A percentile compares a stretch with the other conserved stretches of the same genome.
phyloP scores from a whole-genome alignment of 495 filamentous ascomycete species.

The Podospora pseudopauciseta region DNA sequence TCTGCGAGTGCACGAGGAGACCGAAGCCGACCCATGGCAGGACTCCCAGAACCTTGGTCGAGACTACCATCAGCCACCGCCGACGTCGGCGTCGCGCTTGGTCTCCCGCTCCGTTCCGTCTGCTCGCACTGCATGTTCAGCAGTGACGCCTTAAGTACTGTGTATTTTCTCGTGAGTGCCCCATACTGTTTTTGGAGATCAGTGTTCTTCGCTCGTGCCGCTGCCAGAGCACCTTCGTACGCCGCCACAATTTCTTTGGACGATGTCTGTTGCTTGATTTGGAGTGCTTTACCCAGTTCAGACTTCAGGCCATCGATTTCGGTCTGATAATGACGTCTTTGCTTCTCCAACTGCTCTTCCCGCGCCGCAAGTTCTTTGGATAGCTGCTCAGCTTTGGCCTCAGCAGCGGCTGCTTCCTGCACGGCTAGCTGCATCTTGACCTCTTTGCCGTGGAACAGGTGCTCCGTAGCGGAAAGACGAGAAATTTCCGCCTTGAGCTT shows the following conservation, averaged over 20 bases:
- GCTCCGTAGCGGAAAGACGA: constrained; percentile 52
- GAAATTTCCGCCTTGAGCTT: constrained; percentile 55
- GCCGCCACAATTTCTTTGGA: constrained; percentile 35
- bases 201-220: constrained; percentile 38
- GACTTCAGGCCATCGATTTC: constrained; percentile 42
- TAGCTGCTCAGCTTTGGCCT: constrained; percentile 50
- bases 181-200: constrained; percentile 43
- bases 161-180: constrained; percentile 42
- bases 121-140: constrained; percentile 33
- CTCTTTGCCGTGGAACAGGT: constrained; percentile 56
- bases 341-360: constrained; percentile 49
- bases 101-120: constrained; percentile 13
- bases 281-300: constrained; percentile 42
- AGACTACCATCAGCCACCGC: not conserved
- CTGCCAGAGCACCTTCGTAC: constrained; percentile 36
- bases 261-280: constrained; percentile 40
- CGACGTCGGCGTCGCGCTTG: not conserved
- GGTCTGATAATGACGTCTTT: constrained; percentile 41
- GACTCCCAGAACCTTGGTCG: not conserved
- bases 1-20: not conserved
- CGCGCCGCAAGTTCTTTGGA: constrained; percentile 48
- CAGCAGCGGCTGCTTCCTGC: constrained; percentile 49
- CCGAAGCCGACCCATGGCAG: constrained; percentile 9
- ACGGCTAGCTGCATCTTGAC: constrained; percentile 50
- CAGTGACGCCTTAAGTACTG: constrained; percentile 34